Conservation (phyloP, 495 filamentous ascomycete genomes). For the Xylaria scruposa region DNA sequence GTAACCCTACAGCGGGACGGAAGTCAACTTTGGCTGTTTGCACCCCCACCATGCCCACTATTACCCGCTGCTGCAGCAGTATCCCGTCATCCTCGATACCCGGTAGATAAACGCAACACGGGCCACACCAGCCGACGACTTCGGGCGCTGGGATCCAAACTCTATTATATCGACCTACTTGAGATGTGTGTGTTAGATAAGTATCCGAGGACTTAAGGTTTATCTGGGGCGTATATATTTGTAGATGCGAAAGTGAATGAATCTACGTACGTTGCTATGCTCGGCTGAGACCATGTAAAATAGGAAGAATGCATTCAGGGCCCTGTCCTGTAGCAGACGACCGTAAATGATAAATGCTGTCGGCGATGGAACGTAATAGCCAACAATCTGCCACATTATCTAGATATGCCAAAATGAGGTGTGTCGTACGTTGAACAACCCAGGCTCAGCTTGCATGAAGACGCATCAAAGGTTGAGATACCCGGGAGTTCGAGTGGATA, state of each 20-base stretch:
- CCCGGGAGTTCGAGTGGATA: background rate
- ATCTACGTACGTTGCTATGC: background rate
- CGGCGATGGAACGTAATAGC: background rate
- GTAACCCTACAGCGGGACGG: conserved; percentile 36
- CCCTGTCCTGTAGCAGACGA: background rate
- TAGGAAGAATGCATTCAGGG: background rate
- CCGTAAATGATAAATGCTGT: background rate
- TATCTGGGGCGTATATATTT: background rate
- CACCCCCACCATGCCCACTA: conserved; percentile 28
- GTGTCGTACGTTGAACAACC: too few relatives aligned
- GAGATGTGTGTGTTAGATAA: background rate
- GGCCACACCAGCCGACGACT: background rate
- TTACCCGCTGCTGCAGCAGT: conserved; percentile 26
- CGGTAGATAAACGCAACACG: conserved; percentile 5
- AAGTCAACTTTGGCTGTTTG: conserved; percentile 7
- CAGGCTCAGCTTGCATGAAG: background rate
- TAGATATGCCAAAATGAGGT: background rate
- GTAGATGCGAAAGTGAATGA: background rate
- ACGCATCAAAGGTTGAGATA: background rate
- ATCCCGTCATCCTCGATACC: background rate
- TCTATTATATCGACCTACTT: background rate
- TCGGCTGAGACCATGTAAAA: background rate
- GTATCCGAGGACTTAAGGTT: background rate
- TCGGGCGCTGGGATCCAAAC: background rate
- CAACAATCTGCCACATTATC: background rate